phyloP scores from a whole-genome alignment of 2,329 filamentous ascomycete species.

The Chaetomiaceae sp. region DNA sequence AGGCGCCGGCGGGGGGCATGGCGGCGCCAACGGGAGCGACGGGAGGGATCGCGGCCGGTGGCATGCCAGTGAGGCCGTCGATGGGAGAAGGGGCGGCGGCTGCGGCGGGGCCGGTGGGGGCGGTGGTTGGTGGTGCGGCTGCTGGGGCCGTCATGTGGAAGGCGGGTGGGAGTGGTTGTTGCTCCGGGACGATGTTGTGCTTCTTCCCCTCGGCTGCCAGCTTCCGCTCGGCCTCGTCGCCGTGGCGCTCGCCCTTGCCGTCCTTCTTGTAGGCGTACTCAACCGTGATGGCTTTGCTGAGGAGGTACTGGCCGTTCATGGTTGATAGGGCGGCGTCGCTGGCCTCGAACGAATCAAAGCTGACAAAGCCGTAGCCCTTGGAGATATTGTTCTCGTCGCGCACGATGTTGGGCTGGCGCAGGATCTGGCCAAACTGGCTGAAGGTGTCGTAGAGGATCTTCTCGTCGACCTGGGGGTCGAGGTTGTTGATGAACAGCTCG shows the following conservation, averaged over 20 bases:
- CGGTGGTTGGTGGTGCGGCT: slow-evolving; percentile 21
- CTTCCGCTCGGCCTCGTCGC: slow-evolving; percentile 87
- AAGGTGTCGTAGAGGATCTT: slow-evolving; percentile 94
- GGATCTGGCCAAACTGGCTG: slow-evolving; percentile 78
- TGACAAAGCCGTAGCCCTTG: slow-evolving; percentile 96
- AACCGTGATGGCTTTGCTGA: slow-evolving; percentile 93
- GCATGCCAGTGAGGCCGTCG: slow-evolving; percentile 17
- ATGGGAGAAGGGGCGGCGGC: slow-evolving; percentile 14
- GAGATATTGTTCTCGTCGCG: slow-evolving; percentile 81
- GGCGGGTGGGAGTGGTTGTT: slow-evolving; percentile 67
- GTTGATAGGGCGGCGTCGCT: slow-evolving; percentile 86
- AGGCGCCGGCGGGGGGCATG: slow-evolving; percentile 24
- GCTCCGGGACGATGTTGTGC: slow-evolving; percentile 81
- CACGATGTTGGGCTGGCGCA: slow-evolving; percentile 83
- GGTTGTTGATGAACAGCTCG: slow-evolving; percentile 93
- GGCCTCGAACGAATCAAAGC: slow-evolving; percentile 86
- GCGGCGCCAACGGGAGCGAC: slow-evolving; percentile 16
- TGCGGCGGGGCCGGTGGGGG: slow-evolving; percentile 9
- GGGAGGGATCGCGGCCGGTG: slow-evolving; percentile 22
- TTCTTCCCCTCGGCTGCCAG: slow-evolving; percentile 89
- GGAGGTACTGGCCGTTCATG: slow-evolving; percentile 93
- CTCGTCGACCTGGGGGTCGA: slow-evolving; percentile 91
- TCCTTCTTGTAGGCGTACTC: slow-evolving; percentile 99
- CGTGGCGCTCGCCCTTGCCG: slow-evolving; percentile 92
- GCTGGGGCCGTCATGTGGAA: slow-evolving; percentile 47